Evolutionary conservation across 352 stramenopile species (phyloP).

Genomic region (Globisporangium megalacanthum): DNA sequence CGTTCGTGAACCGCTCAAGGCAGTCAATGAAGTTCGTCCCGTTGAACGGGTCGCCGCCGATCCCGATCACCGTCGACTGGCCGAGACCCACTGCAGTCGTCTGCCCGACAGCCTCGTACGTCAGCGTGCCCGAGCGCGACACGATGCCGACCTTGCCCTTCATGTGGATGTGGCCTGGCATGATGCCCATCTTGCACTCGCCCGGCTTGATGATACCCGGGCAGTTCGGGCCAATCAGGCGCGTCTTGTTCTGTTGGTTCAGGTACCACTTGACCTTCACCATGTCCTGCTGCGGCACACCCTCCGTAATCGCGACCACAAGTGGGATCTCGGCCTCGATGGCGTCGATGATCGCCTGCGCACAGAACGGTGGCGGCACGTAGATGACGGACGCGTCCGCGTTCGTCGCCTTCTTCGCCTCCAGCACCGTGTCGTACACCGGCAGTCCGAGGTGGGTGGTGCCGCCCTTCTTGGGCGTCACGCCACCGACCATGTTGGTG

Average conservation of each 20-base stretch:
- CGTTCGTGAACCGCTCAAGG: slow-evolving; percentile 98
- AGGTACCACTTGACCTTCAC: slow-evolving; percentile 97
- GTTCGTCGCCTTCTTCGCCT: slow-evolving; percentile 83
- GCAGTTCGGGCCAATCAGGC: slow-evolving; percentile 99
- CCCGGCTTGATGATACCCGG: slow-evolving; percentile 99
- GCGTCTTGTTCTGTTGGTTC: slow-evolving; percentile 90
- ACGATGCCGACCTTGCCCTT: slow-evolving; percentile 99
- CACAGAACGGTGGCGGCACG: slow-evolving; percentile 97
- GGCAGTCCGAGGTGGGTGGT: slow-evolving; percentile 95
- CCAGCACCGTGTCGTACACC: slow-evolving; percentile 97
- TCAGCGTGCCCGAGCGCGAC: slow-evolving; percentile 97
- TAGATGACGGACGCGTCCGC: slow-evolving; percentile 99
- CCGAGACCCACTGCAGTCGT: slow-evolving; percentile 95
- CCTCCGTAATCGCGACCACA: slow-evolving; percentile 98
- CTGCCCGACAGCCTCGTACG: slow-evolving; percentile 99
- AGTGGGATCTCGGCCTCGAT: slow-evolving; percentile 96
- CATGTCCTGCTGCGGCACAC: slow-evolving; percentile 99
- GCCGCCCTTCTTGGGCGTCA: slow-evolving; percentile 98
- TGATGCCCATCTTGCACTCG: slow-evolving; percentile 99
- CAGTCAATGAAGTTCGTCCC: slow-evolving; percentile 99
- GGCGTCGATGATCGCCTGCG: slow-evolving; percentile 97
- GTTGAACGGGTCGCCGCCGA: slow-evolving; percentile 99
- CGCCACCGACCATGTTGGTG: slow-evolving; percentile 99
- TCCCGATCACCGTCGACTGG: slow-evolving; percentile 99
- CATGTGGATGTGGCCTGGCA: slow-evolving; percentile 99